phyloP scores from a whole-genome alignment of 106 monocot genomes.

The Alisma plantagoaquatica region DNA sequence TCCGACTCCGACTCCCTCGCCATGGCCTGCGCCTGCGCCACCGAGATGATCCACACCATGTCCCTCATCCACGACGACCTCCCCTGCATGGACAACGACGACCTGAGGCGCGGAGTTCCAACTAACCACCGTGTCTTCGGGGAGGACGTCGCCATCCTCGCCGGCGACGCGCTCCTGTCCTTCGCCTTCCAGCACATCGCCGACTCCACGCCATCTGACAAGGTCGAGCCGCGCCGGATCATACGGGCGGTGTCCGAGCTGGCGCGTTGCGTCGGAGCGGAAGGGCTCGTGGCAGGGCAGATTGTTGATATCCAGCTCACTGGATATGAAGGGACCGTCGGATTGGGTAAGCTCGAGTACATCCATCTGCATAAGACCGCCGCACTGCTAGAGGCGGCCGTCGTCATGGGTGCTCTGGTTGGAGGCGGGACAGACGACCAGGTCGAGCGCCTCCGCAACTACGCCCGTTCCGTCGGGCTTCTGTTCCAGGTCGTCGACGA shows the following conservation, averaged over 20 bases:
- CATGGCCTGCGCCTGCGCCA: constrained; percentile 16
- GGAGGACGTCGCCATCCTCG: constrained; percentile 10
- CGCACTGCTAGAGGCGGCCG: constrained; percentile 62
- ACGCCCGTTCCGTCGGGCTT: constrained; percentile 52
- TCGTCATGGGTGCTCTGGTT: constrained; percentile 56
- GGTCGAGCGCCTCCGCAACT: constrained; percentile 45
- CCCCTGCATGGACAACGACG: constrained; percentile 22
- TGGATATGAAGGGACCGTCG: constrained; percentile 28
- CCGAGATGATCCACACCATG: constrained; percentile 21
- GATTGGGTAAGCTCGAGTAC: constrained; percentile 9
- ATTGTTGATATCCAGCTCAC: constrained; percentile 6
- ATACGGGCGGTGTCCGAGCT: constrained; percentile 12
- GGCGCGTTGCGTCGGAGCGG: constrained; percentile 5
- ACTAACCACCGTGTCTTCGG: constrained; percentile 18
- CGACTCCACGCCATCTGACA: constrained; percentile 3
- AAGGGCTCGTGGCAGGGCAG: constrained; percentile 13
- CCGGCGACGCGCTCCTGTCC: constrained; percentile 15
- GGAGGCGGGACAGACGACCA: constrained; percentile 55
- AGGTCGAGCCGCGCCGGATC: background rate
- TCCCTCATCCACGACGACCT: constrained; percentile 22
- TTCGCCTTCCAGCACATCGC: constrained; percentile 13
- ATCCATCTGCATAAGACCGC: constrained; percentile 84
- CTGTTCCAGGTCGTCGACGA: constrained; percentile 87
- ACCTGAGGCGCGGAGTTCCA: constrained; percentile 15
- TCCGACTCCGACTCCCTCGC: constrained; percentile 19